Base-by-base conservation (phyloP, 192 early-diverging fungal species). In the Entomortierella parvispora region DNA sequence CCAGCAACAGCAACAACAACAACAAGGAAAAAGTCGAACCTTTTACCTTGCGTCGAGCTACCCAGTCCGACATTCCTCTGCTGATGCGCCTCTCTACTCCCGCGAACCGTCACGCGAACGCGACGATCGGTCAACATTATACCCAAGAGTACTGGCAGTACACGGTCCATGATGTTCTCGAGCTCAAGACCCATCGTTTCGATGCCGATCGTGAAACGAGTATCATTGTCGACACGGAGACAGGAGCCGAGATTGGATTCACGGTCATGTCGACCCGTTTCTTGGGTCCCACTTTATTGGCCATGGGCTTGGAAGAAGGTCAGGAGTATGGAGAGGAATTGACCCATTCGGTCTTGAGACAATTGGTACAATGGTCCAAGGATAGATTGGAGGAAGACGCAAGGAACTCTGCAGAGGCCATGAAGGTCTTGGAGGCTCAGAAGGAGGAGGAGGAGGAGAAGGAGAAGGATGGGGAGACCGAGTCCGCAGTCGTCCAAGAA, bases 131-230 rank as follows among this genome's bases (percentile, higher is more conserved):
- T 0, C 28, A 17, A 0, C 12, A 45, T 29, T 77, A 77, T 17
- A 58, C 52, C 3, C 23, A 2, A 4, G 58, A 60, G 6, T 77
- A 53, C 55, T 77, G 74, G 74, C 44, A 58, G 23, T 68, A 59
- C 32, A 68, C 55, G 4, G 60, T 77, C 12, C 53, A 58, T 55
- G 54, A 63, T 34, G 47, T 46, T 8, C 4, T 23, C 25, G n/a
- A 52, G 7, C 42, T 50, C 11, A 63, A 44, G 20, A 46, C 58
- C 23, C 18, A 23, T 46, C 59, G 60, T 4, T 59, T 58, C 37
- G 74, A 68, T 57, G 61, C 32, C 0, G 65, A 68, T 44, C 65
- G 65, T 10, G 59, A 68, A 7, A 77, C 61, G 1, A 8, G 53
- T 1, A 64, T 77, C 22, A 68, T 76, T 60, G 52, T 63, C 22